Evolutionary conservation across 805 yeast species (phyloP).

Genomic region (Pichia thaimueangensis): DNA sequence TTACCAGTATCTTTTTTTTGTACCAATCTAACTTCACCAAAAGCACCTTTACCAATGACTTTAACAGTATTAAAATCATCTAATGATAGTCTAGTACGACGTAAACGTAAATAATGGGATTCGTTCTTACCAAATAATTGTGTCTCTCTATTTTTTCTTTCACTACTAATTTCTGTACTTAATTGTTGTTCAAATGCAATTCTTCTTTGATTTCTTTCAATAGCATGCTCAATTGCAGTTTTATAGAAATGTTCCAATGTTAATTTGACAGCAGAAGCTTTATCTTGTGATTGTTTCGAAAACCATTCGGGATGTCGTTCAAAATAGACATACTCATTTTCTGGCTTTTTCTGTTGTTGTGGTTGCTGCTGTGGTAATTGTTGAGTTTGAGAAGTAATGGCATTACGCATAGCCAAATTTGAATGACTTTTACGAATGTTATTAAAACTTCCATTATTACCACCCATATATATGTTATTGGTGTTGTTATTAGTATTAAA

Average conservation of each 20-base stretch:
- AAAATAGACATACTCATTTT: conserved; percentile 56
- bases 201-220: conserved; percentile 91
- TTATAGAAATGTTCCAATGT: conserved; percentile 81
- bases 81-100: conserved; percentile 75
- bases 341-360: conserved; percentile 12
- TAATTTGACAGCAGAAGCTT: conserved; percentile 76
- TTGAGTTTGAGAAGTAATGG: conserved; percentile 10
- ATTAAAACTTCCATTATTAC: neutral
- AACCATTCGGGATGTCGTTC: conserved; percentile 78
- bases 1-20: conserved; percentile 90
- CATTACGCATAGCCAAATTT: conserved; percentile 2
- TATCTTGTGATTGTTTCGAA: conserved; percentile 70
- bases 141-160: conserved; percentile 75
- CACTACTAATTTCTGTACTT: conserved; percentile 70
- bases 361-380: neutral
- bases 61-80: conserved; percentile 87
- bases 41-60: conserved; percentile 93
- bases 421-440: neutral
- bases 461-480: too few relatives aligned
- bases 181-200: conserved; percentile 74
- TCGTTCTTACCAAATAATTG: conserved; percentile 82
- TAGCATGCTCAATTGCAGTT: conserved; percentile 82
- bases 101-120: conserved; percentile 73
- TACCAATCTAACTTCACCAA: conserved; percentile 93
- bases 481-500: neutral